Base-by-base conservation (phyloP, 768 basidiomycete genomes). In the Infundibulicybe gibba region DNA sequence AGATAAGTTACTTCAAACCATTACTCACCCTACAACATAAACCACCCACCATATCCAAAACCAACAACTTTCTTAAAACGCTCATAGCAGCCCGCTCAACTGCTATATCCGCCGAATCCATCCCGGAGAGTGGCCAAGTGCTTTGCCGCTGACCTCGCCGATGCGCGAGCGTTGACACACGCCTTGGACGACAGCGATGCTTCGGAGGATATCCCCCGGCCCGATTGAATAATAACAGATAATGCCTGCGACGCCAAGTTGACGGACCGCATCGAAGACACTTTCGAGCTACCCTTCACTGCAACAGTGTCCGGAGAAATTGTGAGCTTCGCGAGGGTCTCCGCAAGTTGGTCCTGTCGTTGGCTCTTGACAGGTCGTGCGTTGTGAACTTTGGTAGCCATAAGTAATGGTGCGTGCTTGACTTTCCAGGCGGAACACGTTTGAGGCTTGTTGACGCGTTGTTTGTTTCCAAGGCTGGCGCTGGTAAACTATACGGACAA, bases 71-170 rank as follows among this genome's bases (percentile, higher is more conserved):
- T 8, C 79, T 83, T 5, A 81, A 58, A 4, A 90, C 64, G 48
- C 82, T 83, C 42, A 74, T 74, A 1, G 85, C 89, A 2, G 86
- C 87, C 32, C 83, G 74, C 63, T 92, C 90, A 5, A 90, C 73
- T 51, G 90, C 83, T 8, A 87, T 14, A 52, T 77, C 75, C 2
- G 66, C 69, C 0, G 74, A 66, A 39, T 62, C 65, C 15, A 77
- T 43, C 30, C 56, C 58, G 68, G 37, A 91, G 64, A 2, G 61
- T 53, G 1, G 48, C 49, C 6, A 91, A 59, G 43, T 77, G 71
- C 43, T 67, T 69, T 13, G 67, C 59, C 0, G 77, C 78, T 14
- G 71, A 54, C 8, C 66, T 60, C 6, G 69, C 65, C 13, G 70
- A 57, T 17, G 64, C 55, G 33, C 59, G 70, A n/a, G 67, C 67